phyloP scores from a whole-genome alignment of 1,139 yeast genomes.

The Pichia sp. region DNA sequence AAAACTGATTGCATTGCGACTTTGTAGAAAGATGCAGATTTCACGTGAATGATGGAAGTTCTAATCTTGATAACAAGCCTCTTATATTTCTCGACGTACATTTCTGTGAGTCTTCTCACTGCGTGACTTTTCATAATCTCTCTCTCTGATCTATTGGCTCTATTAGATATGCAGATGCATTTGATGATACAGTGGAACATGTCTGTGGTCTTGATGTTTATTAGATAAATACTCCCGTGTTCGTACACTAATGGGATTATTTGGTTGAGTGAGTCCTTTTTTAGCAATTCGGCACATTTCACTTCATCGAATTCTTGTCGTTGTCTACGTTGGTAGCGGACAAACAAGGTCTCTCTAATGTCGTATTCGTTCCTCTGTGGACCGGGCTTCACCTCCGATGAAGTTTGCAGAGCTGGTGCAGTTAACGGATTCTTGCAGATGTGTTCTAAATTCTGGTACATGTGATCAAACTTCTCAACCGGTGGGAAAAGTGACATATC shows the following conservation, averaged over 20 bases:
- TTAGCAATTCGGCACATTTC: constrained; percentile 19
- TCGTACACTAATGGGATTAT: constrained; percentile 26
- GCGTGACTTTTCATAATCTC: constrained; percentile 23
- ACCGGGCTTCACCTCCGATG: no score
- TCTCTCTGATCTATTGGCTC: constrained; percentile 18
- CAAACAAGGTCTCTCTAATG: constrained; percentile 21
- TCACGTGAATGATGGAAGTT: constrained; percentile 16
- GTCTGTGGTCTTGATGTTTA: constrained; percentile 20
- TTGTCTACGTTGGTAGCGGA: constrained; percentile 19
- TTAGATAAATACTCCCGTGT: constrained; percentile 22
- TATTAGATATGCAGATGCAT: constrained; percentile 22
- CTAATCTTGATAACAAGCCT: constrained; percentile 20
- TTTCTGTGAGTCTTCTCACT: constrained; percentile 23
- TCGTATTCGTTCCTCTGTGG: constrained; percentile 20
- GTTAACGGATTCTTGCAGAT: constrained; percentile 18
- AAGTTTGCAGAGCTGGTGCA: constrained; percentile 3
- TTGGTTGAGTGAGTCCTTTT: constrained; percentile 22
- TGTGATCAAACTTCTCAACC: constrained; percentile 21
- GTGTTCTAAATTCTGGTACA: constrained; percentile 23
- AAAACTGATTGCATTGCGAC: constrained; percentile 21
- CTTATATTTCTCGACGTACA: constrained; percentile 24
- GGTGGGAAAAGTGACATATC: constrained; percentile 18
- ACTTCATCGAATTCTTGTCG: constrained; percentile 25
- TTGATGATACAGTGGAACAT: constrained; percentile 17
- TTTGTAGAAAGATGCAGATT: constrained; percentile 19